Conservation (phyloP, 1,139 yeast genomes). For the Saccharomyces hybrid region DNA sequence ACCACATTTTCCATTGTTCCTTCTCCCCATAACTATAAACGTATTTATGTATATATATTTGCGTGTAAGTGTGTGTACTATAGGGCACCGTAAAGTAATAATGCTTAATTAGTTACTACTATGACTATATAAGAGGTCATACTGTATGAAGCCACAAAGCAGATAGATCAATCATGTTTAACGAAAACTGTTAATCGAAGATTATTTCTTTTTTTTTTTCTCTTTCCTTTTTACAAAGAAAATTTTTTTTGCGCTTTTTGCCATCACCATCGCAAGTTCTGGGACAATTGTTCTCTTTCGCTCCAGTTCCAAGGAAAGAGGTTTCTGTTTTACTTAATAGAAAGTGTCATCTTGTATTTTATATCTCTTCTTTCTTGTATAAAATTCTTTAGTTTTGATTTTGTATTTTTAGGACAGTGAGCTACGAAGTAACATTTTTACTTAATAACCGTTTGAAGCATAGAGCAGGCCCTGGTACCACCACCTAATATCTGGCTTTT, state of each 20-base stretch:
- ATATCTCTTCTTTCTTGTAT: not conserved
- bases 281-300: not conserved
- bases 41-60: not conserved
- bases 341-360: not conserved
- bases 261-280: not conserved
- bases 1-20: not conserved
- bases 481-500: slow-evolving; percentile 7
- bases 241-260: not conserved
- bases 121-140: not conserved
- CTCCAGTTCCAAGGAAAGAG: not conserved
- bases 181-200: not conserved
- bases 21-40: not conserved
- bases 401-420: slow-evolving; percentile 5
- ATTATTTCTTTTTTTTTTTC: slow-evolving; percentile 4
- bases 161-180: not conserved
- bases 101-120: not conserved
- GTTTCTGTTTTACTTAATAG: not conserved
- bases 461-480: slow-evolving; percentile 11
- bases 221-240: not conserved
- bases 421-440: slow-evolving; percentile 14
- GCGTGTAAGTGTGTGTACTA: not conserved
- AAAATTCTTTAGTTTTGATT: not conserved
- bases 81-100: not conserved
- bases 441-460: slow-evolving; percentile 15
- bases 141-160: not conserved